Evolutionary conservation across 2,329 filamentous ascomycete genomes (phyloP).

Genomic region (Pseudogymnoascus sp.): DNA sequence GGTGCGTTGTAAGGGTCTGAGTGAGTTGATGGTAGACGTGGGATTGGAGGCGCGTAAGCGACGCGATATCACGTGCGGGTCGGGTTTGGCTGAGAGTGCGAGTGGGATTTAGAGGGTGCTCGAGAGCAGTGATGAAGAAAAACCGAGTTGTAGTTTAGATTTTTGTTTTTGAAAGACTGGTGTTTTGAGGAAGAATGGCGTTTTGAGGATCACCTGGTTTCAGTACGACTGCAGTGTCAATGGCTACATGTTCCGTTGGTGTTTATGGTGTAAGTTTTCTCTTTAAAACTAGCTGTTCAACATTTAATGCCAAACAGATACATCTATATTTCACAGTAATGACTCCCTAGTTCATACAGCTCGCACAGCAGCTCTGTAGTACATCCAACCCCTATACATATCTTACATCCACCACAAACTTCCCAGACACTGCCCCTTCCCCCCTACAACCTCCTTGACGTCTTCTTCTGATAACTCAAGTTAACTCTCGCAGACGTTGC

Average conservation of each 20-base stretch:
- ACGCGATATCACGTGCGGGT: neutral
- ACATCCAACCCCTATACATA: neutral
- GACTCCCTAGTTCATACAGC: neutral
- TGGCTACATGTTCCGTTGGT: neutral
- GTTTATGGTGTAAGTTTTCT: neutral
- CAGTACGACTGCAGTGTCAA: neutral
- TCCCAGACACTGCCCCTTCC: neutral
- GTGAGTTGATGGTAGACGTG: neutral
- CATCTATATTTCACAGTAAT: neutral
- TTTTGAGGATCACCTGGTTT: neutral
- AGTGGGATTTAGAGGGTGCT: neutral
- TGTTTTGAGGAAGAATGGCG: neutral
- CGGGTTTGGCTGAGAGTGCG: neutral
- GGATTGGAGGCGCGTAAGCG: neutral
- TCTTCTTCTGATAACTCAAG: constrained; percentile 35
- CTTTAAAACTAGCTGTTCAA: neutral
- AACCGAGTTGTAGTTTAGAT: neutral
- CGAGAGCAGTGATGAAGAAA: neutral
- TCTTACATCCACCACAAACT: neutral
- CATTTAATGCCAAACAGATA: neutral
- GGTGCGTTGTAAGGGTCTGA: neutral
- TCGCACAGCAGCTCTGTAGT: neutral
- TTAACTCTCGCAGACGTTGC: constrained; percentile 75
- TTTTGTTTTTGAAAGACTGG: neutral
- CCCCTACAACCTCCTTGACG: neutral